Conservation (phyloP, 2,329 filamentous ascomycete genomes). For the Blumeriella jaapii region DNA sequence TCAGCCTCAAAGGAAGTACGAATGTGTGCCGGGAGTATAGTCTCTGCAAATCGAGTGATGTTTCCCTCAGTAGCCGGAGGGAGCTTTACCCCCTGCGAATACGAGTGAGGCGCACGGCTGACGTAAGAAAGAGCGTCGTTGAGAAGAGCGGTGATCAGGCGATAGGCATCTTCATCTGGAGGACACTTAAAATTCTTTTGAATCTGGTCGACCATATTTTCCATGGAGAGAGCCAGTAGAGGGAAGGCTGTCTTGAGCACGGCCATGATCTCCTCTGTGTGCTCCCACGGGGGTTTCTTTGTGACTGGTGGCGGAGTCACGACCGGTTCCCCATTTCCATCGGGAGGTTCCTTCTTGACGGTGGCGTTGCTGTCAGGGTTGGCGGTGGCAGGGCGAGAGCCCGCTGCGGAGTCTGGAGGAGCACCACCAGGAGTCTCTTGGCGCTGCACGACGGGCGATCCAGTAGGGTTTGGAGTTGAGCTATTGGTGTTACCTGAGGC, state of each 20-base stretch:
- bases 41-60: slow-evolving; percentile 92
- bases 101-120: slow-evolving; percentile 72
- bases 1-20: slow-evolving; percentile 95
- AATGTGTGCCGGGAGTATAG: slow-evolving; percentile 87
- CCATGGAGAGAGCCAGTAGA: slow-evolving; percentile 90
- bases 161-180: slow-evolving; percentile 93
- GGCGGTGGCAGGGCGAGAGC: slow-evolving; percentile 32
- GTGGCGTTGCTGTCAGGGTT: slow-evolving; percentile 30
- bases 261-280: slow-evolving; percentile 90
- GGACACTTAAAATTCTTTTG: slow-evolving; percentile 99
- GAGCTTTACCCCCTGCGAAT: slow-evolving; percentile 83
- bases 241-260: slow-evolving; percentile 96
- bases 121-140: slow-evolving; percentile 94
- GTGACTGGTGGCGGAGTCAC: slow-evolving; percentile 32
- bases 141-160: slow-evolving; percentile 90
- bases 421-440: slow-evolving; percentile 18
- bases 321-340: slow-evolving; percentile 17
- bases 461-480: slow-evolving; percentile 22
- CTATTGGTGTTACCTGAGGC: slow-evolving; percentile 12
- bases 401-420: slow-evolving; percentile 19
- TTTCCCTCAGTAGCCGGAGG: slow-evolving; percentile 87
- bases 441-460: slow-evolving; percentile 23
- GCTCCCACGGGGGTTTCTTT: slow-evolving; percentile 80
- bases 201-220: slow-evolving; percentile 98
- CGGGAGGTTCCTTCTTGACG: slow-evolving; percentile 24